Conservation (phyloP, 2,329 filamentous ascomycete genomes). For the Penicillium sp. region DNA sequence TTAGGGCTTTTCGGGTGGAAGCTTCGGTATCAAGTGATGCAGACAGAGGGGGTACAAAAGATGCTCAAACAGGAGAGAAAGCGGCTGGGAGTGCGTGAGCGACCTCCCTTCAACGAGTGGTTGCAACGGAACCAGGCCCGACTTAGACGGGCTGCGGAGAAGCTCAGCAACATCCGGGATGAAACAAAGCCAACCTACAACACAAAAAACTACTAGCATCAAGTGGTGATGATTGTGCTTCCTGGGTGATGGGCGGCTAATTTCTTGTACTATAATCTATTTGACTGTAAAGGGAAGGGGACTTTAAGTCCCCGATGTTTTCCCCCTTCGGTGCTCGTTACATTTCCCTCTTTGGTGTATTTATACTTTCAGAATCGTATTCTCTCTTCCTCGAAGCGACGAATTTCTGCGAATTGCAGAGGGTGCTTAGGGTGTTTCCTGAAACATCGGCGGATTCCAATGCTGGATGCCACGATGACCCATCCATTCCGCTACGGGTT, state of each 20-base stretch:
- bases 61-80: slow-evolving; percentile 69
- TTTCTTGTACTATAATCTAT: slow-evolving; percentile 29
- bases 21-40: slow-evolving; percentile 87
- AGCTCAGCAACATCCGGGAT: slow-evolving; percentile 39
- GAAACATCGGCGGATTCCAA: slow-evolving; percentile 1
- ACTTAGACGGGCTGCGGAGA: slow-evolving; percentile 44
- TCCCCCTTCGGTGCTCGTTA: slow-evolving; percentile 29
- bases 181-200: slow-evolving; percentile 38
- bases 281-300: slow-evolving; percentile 15
- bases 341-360: slow-evolving; percentile 35
- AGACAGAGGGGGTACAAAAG: slow-evolving; percentile 70
- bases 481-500: slow-evolving; percentile 17
- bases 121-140: slow-evolving; percentile 49
- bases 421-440: background rate
- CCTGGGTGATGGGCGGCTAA: slow-evolving; percentile 15
- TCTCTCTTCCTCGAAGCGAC: slow-evolving; percentile 31
- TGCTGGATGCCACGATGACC: slow-evolving; percentile 27
- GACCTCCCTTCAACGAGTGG: slow-evolving; percentile 49
- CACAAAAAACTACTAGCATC: slow-evolving; percentile 33
- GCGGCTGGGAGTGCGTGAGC: slow-evolving; percentile 66
- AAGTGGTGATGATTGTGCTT: background rate
- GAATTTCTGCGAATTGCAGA: slow-evolving; percentile 3
- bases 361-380: slow-evolving; percentile 33
- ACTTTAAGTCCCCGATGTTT: slow-evolving; percentile 6
- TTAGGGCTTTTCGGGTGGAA: slow-evolving; percentile 90